Conservation (phyloP, 805 yeast genomes). For the Starmera dryadoides region DNA sequence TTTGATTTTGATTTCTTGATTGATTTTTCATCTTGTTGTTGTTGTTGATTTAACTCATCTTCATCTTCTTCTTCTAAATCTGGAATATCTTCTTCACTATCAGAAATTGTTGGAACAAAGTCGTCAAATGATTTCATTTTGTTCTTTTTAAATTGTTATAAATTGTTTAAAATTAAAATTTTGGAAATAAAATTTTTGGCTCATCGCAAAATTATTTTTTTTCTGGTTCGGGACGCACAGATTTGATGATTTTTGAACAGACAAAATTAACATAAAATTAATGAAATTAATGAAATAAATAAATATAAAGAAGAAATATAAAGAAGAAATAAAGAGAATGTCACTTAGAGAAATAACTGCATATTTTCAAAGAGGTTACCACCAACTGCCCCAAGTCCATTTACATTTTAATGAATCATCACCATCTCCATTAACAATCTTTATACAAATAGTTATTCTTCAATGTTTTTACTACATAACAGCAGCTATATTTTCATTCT, state of each 20-base stretch:
- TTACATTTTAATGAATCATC: slow-evolving; percentile 30
- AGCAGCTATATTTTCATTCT: slow-evolving; percentile 58
- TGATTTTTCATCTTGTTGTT: slow-evolving; percentile 17
- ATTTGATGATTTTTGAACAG: too few species aligned
- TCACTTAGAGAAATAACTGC: neutral
- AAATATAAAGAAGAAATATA: too few species aligned
- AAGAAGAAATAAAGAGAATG: too few species aligned
- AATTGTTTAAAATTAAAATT: neutral
- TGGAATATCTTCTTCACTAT: slow-evolving; percentile 65
- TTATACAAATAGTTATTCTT: slow-evolving; percentile 67
- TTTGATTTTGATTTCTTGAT: slow-evolving; percentile 18
- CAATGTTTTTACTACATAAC: slow-evolving; percentile 75
- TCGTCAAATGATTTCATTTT: slow-evolving; percentile 35
- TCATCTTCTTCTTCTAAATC: slow-evolving; percentile 45
- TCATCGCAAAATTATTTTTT: slow-evolving; percentile 10
- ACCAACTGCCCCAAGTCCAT: too few species aligned
- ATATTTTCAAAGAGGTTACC: neutral
- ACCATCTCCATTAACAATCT: slow-evolving; percentile 50
- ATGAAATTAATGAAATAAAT: too few species aligned
- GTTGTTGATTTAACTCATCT: slow-evolving; percentile 13
- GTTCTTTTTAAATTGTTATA: neutral
- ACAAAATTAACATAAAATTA: too few species aligned
- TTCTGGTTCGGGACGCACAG: neutral
- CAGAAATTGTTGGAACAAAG: slow-evolving; percentile 68
- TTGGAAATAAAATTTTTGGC: neutral